phyloP scores from a whole-genome alignment of 495 filamentous ascomycete species.

The Podospora sp. region DNA sequence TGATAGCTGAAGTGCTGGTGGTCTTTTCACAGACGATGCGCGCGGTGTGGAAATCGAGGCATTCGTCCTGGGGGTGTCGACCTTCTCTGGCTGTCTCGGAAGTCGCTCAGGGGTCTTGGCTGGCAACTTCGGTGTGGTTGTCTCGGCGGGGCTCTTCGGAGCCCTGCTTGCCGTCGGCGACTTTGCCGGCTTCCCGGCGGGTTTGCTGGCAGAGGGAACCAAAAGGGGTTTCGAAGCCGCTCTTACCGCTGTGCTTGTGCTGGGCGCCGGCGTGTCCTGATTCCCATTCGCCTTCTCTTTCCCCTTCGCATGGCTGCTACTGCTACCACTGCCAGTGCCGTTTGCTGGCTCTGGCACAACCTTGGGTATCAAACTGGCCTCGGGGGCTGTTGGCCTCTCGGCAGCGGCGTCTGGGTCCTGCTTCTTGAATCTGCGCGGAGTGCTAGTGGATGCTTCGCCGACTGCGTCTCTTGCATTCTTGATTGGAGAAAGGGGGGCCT shows the following conservation, averaged over 20 bases:
- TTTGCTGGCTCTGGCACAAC: neutral
- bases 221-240: constrained; percentile 36
- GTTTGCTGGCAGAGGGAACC: constrained; percentile 38
- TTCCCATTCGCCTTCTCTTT: constrained; percentile 21
- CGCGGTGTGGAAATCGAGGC: constrained; percentile 29
- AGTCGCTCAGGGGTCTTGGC: constrained; percentile 40
- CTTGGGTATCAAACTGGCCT: constrained; percentile 3
- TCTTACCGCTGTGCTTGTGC: constrained; percentile 34
- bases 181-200: constrained; percentile 41
- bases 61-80: constrained; percentile 33
- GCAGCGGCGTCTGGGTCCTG: constrained; percentile 6
- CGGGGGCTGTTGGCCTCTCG: neutral
- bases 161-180: constrained; percentile 39
- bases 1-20: constrained; percentile 38
- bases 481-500: constrained; percentile 16
- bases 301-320: constrained; percentile 18
- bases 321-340: constrained; percentile 16
- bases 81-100: constrained; percentile 28
- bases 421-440: neutral
- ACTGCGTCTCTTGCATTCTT: constrained; percentile 18
- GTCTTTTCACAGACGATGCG: constrained; percentile 37
- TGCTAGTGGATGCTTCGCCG: constrained; percentile 7
- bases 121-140: constrained; percentile 28
- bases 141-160: constrained; percentile 32
- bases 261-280: constrained; percentile 43